These are phyloP conservation scores for Populus simonii DNA, from an alignment of 345 rosid genomes.

Conservation along the genomic window DNA sequence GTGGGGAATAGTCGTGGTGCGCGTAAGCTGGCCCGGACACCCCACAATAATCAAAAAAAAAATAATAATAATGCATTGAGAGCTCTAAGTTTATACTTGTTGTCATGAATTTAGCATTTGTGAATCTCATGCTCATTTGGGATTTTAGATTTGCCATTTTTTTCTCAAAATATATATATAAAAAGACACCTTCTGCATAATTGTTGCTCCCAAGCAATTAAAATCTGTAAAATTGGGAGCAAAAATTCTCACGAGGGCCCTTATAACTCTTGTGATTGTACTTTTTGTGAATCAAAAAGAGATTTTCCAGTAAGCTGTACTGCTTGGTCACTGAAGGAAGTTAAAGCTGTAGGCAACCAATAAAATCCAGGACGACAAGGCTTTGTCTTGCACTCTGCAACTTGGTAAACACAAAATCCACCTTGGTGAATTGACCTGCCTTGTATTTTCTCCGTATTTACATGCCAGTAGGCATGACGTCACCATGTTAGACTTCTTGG, in stretches of 20 bases:
- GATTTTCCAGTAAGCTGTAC: too few species aligned
- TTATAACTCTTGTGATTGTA: background rate
- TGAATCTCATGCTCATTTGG: background rate
- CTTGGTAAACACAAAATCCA: background rate
- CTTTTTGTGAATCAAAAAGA: background rate
- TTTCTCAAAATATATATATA: too few species aligned
- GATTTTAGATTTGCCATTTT: background rate
- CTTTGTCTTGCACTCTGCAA: background rate
- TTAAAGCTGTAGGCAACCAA: background rate
- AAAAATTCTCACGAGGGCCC: background rate
- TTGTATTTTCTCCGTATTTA: background rate
- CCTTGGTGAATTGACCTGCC: background rate
- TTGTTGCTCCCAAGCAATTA: background rate
- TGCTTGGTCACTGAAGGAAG: background rate
- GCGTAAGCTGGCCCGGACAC: too few species aligned
- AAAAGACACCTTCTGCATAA: background rate
- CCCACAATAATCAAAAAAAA: too few species aligned
- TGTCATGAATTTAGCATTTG: background rate
- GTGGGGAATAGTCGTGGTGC: too few species aligned
- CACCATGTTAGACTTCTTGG: background rate
- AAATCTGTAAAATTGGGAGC: background rate
- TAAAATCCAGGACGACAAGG: background rate
- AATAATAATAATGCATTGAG: background rate
- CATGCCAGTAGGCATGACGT: background rate
- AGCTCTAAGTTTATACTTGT: background rate